Base-by-base conservation (phyloP, 202 grass and related monocot genomes). In the Eragrostis tef region DNA sequence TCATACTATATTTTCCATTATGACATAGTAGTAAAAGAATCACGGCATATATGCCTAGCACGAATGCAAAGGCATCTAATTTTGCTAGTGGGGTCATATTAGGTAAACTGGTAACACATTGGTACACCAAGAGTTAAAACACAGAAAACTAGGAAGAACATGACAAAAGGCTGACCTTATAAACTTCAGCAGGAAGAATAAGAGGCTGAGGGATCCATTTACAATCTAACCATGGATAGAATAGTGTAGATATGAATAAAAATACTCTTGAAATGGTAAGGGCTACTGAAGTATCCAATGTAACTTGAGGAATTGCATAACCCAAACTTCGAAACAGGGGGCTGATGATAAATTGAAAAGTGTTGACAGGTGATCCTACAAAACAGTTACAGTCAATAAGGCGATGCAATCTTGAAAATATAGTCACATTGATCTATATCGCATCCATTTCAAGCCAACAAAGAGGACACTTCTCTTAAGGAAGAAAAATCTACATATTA, bases 181-280 rank as follows among this genome's bases (percentile, higher is more conserved):
- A 95, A 52, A 98, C 95, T 95, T 98, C 92, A 48, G 90, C 90
- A 56, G 95, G 95, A 86, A 98, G 92, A 72, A 98, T 62, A 36
- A 90, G 73, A 90, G 96, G 96, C 62, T 83, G 79, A 75, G 88
- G 92, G 64, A 93, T 80, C 82, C 90, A 98, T 88, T 87, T 87
- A 73, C 79, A 84, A 74, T 91, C 91, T 64, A 98, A 79, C 77
- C 90, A 93, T 78, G 92, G 90, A 75, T 89, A 91, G 13, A 95
- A 80, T 42, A 98, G 14, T 63, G 86, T 88, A 36, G 80, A 91
- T 6, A 91, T 61, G 59, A 93, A 77, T 84, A 79, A 87, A 80
- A 89, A 71, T 58, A 93, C 19, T 57, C 77, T 90, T 67, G 90
- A 91, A 67, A 98, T 83, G 75, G 88, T 17, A 7, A 98, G 79